A percentile compares a stretch with the other conserved stretches of the same genome.
phyloP scores from a whole-genome alignment of 495 filamentous ascomycete species.

The Podospora tetraspora region DNA sequence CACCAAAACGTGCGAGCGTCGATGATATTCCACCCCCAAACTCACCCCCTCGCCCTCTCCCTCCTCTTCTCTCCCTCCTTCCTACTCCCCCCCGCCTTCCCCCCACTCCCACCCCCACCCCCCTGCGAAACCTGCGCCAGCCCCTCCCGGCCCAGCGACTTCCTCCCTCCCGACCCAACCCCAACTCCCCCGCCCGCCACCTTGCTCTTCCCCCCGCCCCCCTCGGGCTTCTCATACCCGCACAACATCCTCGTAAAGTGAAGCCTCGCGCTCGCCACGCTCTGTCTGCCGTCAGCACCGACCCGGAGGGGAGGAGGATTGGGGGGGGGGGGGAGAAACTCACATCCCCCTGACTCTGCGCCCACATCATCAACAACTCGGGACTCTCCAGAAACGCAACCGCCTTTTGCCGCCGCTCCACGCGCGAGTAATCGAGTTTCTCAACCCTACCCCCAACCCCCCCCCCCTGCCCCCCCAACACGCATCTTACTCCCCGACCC shows the following conservation, averaged over 20 bases:
- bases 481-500: background rate
- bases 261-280: conserved; percentile 42
- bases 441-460: too few species aligned
- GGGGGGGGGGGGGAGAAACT: conserved; percentile 12
- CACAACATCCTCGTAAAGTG: conserved; percentile 48
- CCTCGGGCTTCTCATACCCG: conserved; percentile 36
- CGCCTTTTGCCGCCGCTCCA: conserved; percentile 39
- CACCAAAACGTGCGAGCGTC: too few species aligned
- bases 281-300: conserved; percentile 24
- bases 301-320: background rate
- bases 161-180: background rate
- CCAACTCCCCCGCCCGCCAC: background rate
- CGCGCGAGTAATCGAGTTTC: conserved; percentile 22
- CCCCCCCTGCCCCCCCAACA: too few species aligned
- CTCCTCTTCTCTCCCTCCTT: background rate
- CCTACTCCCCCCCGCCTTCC: background rate
- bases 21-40: background rate
- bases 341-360: conserved; percentile 43
- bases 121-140: background rate
- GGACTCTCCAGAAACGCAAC: conserved; percentile 44
- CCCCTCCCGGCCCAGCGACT: background rate
- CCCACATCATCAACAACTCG: conserved; percentile 51
- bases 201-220: background rate
- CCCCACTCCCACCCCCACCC: background rate
- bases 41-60: background rate